These are phyloP conservation scores for Sporothrix dimorphospora DNA, from an alignment of 2,329 filamentous ascomycete genomes.

Conservation along the genomic window DNA sequence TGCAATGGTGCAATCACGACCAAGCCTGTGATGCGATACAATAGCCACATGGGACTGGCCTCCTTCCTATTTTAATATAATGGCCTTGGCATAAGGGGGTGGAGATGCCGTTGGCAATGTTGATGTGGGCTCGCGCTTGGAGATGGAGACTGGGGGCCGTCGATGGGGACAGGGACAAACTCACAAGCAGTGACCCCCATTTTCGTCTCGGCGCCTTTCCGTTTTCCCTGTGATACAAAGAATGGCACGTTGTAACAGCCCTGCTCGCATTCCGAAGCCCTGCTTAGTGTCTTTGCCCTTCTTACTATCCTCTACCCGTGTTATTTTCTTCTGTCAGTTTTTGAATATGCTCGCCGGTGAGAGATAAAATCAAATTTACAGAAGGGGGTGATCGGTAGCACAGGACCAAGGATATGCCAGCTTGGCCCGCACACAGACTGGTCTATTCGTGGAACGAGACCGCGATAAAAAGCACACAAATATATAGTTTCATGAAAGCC, in stretches of 20 bases:
- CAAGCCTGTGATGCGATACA: neutral
- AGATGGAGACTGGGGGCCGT: neutral
- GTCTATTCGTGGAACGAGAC: neutral
- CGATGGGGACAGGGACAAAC: neutral
- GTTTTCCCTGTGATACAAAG: neutral
- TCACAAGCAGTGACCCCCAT: neutral
- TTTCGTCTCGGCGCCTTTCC: neutral
- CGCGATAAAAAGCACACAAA: neutral
- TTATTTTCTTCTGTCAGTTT: too few relatives aligned
- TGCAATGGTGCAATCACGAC: neutral
- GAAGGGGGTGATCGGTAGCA: neutral
- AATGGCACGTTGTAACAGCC: neutral
- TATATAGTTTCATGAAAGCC: neutral
- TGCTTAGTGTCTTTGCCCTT: too few relatives aligned
- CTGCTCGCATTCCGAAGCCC: neutral
- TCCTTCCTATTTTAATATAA: conserved; percentile 14
- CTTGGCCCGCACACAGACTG: neutral
- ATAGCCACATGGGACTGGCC: conserved; percentile 1
- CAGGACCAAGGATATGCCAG: neutral
- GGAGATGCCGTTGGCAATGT: neutral
- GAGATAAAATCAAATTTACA: neutral
- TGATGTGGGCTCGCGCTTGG: neutral
- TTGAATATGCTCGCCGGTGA: neutral
- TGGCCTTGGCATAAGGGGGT: neutral
- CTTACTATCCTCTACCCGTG: neutral